phyloP scores from a whole-genome alignment of 2,329 filamentous ascomycete species.

The Chrysoporthe deuterocubensis region DNA sequence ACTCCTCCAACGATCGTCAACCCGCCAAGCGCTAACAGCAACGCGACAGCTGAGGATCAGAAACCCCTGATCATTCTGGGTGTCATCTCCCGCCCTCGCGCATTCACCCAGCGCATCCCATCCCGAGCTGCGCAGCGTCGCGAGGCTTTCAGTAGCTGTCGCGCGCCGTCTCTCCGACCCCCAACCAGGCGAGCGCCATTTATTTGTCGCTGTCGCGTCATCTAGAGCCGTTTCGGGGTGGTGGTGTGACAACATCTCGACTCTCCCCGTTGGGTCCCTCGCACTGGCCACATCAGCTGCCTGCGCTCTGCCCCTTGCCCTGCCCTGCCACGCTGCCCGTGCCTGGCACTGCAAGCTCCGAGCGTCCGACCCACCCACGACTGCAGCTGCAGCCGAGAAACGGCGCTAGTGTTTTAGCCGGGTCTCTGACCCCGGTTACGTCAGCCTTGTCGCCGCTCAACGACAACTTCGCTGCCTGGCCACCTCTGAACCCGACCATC shows the following conservation, averaged over 20 bases:
- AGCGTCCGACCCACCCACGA: slow-evolving; percentile 32
- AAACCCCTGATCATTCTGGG: slow-evolving; percentile 28
- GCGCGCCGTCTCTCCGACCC: slow-evolving; percentile 33
- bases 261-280: slow-evolving; percentile 30
- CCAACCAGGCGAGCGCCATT: slow-evolving; percentile 3
- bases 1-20: not conserved
- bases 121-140: slow-evolving; percentile 30
- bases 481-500: not conserved
- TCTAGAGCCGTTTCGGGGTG: slow-evolving; percentile 14
- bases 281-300: slow-evolving; percentile 38
- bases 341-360: slow-evolving; percentile 27
- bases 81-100: slow-evolving; percentile 34
- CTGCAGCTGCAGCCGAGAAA: slow-evolving; percentile 27
- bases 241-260: slow-evolving; percentile 24
- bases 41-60: slow-evolving; percentile 17
- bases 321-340: slow-evolving; percentile 16
- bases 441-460: slow-evolving; percentile 34
- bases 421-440: slow-evolving; percentile 34
- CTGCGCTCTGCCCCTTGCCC: slow-evolving; percentile 17
- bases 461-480: slow-evolving; percentile 22
- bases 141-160: slow-evolving; percentile 55
- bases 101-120: slow-evolving; percentile 38
- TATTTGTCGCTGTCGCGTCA: slow-evolving; percentile 19
- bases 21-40: slow-evolving; percentile 23
- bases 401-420: slow-evolving; percentile 26